Evolutionary conservation across 1,139 yeast genomes (phyloP), one percentile per base, ranked within the genome.

Genomic region (Candida dubliniensis): DNA sequence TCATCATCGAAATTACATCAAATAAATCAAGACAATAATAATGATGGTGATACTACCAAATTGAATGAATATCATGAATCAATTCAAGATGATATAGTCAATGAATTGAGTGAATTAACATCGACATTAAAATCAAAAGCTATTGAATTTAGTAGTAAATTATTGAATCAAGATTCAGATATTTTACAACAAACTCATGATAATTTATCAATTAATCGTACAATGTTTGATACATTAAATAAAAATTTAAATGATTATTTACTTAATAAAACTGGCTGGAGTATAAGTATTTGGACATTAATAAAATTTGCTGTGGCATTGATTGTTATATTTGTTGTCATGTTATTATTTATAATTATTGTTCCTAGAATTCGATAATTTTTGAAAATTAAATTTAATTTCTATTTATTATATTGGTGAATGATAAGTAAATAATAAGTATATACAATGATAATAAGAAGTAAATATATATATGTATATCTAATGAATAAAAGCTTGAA

Each of bases 41-140:
- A 5, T 5, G 42, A 38, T 7, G 31, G 41, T 15, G 45, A 47
- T 29, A 33, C 46, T n/a, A 41, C 35, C 12, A 44, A 48, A 40
- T 32, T 55, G 2, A 71, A 71, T 50, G 63, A 64, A 11, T 70
- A 71, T 54, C 77, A 74, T 49, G 77, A 73, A 45, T 64, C 69
- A 3, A 52, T 73, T n/a, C 79, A 74, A 50, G 68, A 67, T 40
- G 75, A 71, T 38, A 61, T 74, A 8, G 56, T 72, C 18, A 57
- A 54, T 34, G 79, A 74, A 46, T 62, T 74, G 44, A 51, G 67
- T 0, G 69, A 63, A 26, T 58, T 74, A 44, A 74, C 77, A 0
- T 46, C 66, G 2, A 60, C 60, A 3, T 61, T 74, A 43, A 70
- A 66, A 46, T 52, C 58, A n/a, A 66, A 74, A 4, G 77, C 77